phyloP scores from a whole-genome alignment of 2,329 filamentous ascomycete species.

The Chaetothyriales sp. region DNA sequence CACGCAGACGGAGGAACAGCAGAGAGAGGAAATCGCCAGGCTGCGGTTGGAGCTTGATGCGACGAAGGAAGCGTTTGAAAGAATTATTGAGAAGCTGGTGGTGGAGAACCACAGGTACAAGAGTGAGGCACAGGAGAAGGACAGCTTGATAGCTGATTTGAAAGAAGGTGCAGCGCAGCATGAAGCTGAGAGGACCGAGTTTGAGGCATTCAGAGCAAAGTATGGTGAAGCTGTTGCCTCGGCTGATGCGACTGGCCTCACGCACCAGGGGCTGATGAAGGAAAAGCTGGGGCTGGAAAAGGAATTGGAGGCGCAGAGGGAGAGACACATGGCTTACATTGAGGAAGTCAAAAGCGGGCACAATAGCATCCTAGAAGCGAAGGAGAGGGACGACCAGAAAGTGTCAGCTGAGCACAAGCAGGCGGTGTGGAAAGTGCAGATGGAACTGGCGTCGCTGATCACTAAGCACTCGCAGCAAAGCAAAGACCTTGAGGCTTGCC shows the following conservation, averaged over 20 bases:
- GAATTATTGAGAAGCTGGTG: constrained; percentile 19
- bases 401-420: constrained; percentile 8
- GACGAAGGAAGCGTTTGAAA: constrained; percentile 29
- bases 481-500: constrained; percentile 9
- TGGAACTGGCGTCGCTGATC: constrained; percentile 14
- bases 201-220: constrained; percentile 21
- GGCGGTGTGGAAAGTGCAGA: constrained; percentile 11
- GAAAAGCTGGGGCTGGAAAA: constrained; percentile 25
- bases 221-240: constrained; percentile 21
- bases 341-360: constrained; percentile 12
- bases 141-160: background rate
- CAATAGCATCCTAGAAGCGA: constrained; percentile 3
- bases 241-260: constrained; percentile 23
- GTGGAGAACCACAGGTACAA: constrained; percentile 11
- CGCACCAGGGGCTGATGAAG: constrained; percentile 27
- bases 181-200: constrained; percentile 20
- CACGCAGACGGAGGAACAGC: constrained; percentile 35
- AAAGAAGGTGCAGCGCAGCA: background rate
- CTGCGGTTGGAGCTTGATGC: constrained; percentile 38
- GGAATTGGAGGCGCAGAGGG: constrained; percentile 23
- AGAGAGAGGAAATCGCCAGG: constrained; percentile 35
- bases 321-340: constrained; percentile 22
- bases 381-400: constrained; percentile 6
- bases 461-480: constrained; percentile 14
- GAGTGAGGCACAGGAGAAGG: constrained; percentile 7